Evolutionary conservation across 768 basidiomycete species (phyloP).

Genomic region (Pisolithus orientalis): DNA sequence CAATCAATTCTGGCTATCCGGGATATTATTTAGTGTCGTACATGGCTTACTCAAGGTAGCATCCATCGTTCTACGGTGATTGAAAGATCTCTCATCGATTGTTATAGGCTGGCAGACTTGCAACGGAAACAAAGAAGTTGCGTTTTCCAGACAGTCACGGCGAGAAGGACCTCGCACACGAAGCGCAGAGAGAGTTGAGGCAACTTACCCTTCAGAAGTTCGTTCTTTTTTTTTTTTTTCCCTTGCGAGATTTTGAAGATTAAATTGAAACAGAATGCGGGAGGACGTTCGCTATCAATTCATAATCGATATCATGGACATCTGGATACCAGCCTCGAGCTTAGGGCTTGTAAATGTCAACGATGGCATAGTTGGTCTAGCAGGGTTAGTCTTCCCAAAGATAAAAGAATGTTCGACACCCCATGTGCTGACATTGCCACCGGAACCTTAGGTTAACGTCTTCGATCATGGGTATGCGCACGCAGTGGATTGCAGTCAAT

Average conservation of each 20-base stretch:
- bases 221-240: conserved; percentile 15
- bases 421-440: conserved; percentile 2
- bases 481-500: conserved; percentile 56
- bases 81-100: background rate
- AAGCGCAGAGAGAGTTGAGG: conserved; percentile 59
- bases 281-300: conserved; percentile 71
- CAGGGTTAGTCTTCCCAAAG: conserved; percentile 56
- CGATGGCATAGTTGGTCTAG: conserved; percentile 79
- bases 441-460: conserved; percentile 50
- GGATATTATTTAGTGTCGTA: conserved; percentile 74
- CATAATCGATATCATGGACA: conserved; percentile 75
- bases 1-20: conserved; percentile 84
- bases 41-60: conserved; percentile 65
- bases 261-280: conserved; percentile 38
- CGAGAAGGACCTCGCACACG: conserved; percentile 64
- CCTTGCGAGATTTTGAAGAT: background rate
- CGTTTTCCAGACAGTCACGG: conserved; percentile 38
- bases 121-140: conserved; percentile 52
- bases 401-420: background rate
- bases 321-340: conserved; percentile 85
- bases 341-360: conserved; percentile 71
- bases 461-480: conserved; percentile 61
- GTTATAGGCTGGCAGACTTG: conserved; percentile 51
- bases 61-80: background rate
- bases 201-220: conserved; percentile 52